Conservation (phyloP, 768 basidiomycete species). For the Mycena epipterygia region DNA sequence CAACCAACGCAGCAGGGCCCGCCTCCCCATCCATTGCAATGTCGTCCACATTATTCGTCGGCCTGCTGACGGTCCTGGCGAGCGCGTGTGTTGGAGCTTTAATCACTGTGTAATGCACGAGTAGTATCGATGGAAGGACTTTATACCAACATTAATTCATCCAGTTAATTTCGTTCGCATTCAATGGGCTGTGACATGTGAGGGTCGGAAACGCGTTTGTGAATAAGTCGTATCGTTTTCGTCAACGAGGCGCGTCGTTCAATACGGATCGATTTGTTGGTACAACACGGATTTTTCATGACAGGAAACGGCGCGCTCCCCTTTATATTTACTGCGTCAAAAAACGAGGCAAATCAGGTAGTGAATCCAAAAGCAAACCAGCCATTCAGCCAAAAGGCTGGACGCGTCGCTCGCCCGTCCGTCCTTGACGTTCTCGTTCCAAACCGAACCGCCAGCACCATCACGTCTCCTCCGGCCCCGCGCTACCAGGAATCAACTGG, state of each 20-base stretch:
- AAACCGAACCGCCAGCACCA: neutral
- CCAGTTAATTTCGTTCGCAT: neutral
- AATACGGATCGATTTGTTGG: too few species aligned
- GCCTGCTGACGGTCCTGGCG: constrained; percentile 45
- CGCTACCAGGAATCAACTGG: constrained; percentile 81
- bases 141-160: neutral
- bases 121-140: neutral
- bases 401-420: neutral
- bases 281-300: too few species aligned
- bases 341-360: too few species aligned
- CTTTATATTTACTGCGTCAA: too few species aligned
- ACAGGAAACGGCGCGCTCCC: too few species aligned
- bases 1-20: constrained; percentile 51
- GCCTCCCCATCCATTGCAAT: constrained; percentile 40
- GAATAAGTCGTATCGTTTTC: too few species aligned
- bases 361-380: too few species aligned
- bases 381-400: neutral
- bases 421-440: neutral
- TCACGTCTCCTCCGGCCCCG: constrained; percentile 66
- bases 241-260: too few species aligned
- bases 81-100: constrained; percentile 56
- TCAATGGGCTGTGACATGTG: too few species aligned
- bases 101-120: constrained; percentile 46
- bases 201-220: too few species aligned
- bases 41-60: constrained; percentile 45